These are phyloP conservation scores for Ogataea nonfermentans DNA, from an alignment of 805 yeast genomes.

Conservation along the genomic window DNA sequence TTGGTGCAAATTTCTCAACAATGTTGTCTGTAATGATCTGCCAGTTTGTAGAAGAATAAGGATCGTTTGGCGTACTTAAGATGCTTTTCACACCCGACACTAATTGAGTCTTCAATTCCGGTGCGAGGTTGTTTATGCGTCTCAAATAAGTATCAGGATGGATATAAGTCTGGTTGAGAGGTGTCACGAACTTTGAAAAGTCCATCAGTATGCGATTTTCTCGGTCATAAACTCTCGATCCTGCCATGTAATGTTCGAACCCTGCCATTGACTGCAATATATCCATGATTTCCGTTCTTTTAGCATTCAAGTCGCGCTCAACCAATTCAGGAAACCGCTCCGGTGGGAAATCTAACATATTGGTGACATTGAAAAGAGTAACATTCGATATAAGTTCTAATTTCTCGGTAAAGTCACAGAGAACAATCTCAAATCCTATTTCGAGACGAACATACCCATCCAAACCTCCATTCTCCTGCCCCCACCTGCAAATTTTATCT, in stretches of 20 bases:
- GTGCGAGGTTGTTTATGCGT: conserved; percentile 38
- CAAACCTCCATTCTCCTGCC: conserved; percentile 42
- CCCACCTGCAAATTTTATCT: conserved; percentile 54
- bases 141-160: conserved; percentile 46
- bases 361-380: conserved; percentile 38
- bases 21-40: conserved; percentile 47
- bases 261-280: conserved; percentile 33
- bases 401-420: conserved; percentile 57
- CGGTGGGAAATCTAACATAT: conserved; percentile 39
- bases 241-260: conserved; percentile 47
- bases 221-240: conserved; percentile 44
- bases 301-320: conserved; percentile 6
- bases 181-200: conserved; percentile 51
- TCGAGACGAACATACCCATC: conserved; percentile 61
- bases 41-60: conserved; percentile 52
- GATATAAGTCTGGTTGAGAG: conserved; percentile 49
- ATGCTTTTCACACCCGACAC: conserved; percentile 34
- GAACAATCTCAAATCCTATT: conserved; percentile 57
- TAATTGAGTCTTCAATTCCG: conserved; percentile 35
- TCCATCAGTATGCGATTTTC: conserved; percentile 51
- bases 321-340: conserved; percentile 12
- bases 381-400: conserved; percentile 46
- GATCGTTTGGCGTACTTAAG: conserved; percentile 35
- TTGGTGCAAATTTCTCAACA: conserved; percentile 53
- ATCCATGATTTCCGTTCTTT: conserved; percentile 28